Evolutionary conservation across 2,329 filamentous ascomycete genomes (phyloP).

Genomic region (Chaetomiaceae sp.): DNA sequence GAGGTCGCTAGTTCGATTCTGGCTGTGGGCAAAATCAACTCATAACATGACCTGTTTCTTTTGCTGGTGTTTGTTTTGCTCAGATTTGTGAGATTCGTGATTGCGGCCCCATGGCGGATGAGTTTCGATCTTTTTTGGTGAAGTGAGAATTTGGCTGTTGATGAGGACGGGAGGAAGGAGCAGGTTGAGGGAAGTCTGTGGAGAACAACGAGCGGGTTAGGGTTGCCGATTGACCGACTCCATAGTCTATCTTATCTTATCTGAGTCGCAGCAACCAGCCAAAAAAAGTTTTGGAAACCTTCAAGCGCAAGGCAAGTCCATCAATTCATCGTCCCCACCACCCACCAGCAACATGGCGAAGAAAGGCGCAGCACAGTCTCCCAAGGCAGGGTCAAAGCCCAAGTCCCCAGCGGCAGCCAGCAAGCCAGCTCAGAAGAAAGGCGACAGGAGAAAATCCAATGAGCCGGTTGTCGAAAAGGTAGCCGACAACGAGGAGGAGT

Average conservation of each 20-base stretch:
- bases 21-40: conserved; percentile 1
- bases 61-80: neutral
- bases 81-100: too few species aligned
- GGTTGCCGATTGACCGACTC: neutral
- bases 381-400: conserved; percentile 15
- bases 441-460: conserved; percentile 20
- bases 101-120: too few species aligned
- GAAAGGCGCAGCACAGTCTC: conserved; percentile 21
- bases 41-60: neutral
- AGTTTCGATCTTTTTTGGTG: too few species aligned
- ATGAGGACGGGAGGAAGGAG: neutral
- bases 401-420: conserved; percentile 10
- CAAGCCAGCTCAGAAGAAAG: conserved; percentile 16
- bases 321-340: conserved; percentile 19
- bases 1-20: conserved; percentile 14
- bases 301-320: conserved; percentile 13
- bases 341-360: conserved; percentile 23
- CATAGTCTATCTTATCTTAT: conserved; percentile 25
- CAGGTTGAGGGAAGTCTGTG: neutral
- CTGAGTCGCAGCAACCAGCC: conserved; percentile 14
- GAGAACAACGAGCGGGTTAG: conserved; percentile 3
- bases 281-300: conserved; percentile 21
- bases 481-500: conserved; percentile 35
- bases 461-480: conserved; percentile 25
- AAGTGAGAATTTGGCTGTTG: too few species aligned